A percentile compares a stretch with the other conserved stretches of the same genome.
These are phyloP conservation scores for Penicillium fuscoglaucum DNA, from an alignment of 2,329 filamentous ascomycete species.

Conservation along the genomic window DNA sequence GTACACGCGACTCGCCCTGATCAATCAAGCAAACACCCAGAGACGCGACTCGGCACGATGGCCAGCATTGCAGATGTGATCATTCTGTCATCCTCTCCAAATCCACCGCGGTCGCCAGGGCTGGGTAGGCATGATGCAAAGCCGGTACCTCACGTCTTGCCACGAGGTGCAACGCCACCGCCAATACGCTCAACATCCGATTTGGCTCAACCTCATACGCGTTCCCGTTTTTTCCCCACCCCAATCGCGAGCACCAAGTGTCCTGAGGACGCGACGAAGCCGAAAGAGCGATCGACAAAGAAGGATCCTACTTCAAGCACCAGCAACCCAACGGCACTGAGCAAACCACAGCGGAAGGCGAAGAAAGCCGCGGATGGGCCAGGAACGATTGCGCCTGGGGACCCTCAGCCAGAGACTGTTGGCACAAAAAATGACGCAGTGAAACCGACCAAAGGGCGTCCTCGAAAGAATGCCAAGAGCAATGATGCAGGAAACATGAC, in stretches of 20 bases:
- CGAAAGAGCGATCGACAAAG: slow-evolving; percentile 15
- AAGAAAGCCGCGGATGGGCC: slow-evolving; percentile 17
- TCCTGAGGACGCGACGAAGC: slow-evolving; percentile 8
- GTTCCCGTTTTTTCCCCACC: slow-evolving; percentile 31
- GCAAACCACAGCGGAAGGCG: slow-evolving; percentile 18
- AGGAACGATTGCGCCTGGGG: not conserved
- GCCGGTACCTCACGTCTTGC: slow-evolving; percentile 19
- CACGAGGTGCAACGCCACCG: slow-evolving; percentile 26
- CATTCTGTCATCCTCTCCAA: slow-evolving; percentile 46
- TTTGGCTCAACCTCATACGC: slow-evolving; percentile 25
- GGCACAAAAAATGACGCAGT: slow-evolving; percentile 17
- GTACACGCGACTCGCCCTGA: not conserved
- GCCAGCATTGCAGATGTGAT: slow-evolving; percentile 38
- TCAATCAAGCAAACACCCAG: not conserved
- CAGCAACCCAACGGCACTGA: slow-evolving; percentile 5
- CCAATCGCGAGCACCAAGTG: slow-evolving; percentile 5
- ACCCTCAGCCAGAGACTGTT: slow-evolving; percentile 1
- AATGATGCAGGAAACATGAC: slow-evolving; percentile 34
- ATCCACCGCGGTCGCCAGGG: slow-evolving; percentile 34
- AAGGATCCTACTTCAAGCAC: slow-evolving; percentile 12
- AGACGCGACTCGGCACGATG: slow-evolving; percentile 36
- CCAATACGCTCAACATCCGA: slow-evolving; percentile 30
- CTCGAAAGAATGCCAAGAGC: slow-evolving; percentile 26
- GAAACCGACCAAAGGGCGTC: slow-evolving; percentile 27
- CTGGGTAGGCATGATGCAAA: slow-evolving; percentile 23